Conservation (phyloP, 2,329 filamentous ascomycete genomes). For the Fusarium subglutinans region DNA sequence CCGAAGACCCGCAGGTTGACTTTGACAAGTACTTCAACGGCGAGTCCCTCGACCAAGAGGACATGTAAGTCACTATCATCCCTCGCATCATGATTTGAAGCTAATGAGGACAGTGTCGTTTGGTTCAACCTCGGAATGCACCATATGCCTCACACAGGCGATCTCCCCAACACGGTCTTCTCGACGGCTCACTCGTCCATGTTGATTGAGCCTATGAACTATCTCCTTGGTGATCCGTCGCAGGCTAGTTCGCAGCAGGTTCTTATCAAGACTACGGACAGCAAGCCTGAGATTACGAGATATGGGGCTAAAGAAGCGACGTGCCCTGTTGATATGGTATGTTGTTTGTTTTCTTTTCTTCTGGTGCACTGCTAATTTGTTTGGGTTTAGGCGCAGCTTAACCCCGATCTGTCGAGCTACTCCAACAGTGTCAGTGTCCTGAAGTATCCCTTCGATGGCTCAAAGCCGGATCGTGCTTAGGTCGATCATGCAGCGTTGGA, state of each 20-base stretch:
- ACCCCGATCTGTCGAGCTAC: not conserved
- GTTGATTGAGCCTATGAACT: not conserved
- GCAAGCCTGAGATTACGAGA: not conserved
- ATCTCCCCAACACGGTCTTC: slow-evolving; percentile 1
- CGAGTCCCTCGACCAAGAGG: not conserved
- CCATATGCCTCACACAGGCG: slow-evolving; percentile 8
- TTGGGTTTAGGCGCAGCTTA: not conserved
- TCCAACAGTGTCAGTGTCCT: not conserved
- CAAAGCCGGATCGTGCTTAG: not conserved
- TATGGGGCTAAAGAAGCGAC: not conserved
- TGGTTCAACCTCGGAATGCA: slow-evolving; percentile 1
- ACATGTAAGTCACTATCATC: not conserved
- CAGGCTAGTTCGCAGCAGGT: not conserved
- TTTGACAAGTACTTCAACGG: slow-evolving; percentile 5
- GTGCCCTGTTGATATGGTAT: not conserved
- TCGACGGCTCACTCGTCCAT: not conserved
- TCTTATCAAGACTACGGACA: not conserved
- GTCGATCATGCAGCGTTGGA: not conserved
- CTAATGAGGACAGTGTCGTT: not conserved
- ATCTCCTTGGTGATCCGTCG: not conserved
- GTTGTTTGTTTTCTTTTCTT: not conserved
- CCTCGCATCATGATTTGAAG: rapidly evolving
- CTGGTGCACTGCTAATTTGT: not conserved
- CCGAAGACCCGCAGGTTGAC: not conserved
- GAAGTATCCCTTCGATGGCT: not conserved